A percentile compares a stretch with the other conserved stretches of the same genome.
Evolutionary conservation across 2,329 filamentous ascomycete genomes (phyloP).

Genomic region (Colletotrichum lini): DNA sequence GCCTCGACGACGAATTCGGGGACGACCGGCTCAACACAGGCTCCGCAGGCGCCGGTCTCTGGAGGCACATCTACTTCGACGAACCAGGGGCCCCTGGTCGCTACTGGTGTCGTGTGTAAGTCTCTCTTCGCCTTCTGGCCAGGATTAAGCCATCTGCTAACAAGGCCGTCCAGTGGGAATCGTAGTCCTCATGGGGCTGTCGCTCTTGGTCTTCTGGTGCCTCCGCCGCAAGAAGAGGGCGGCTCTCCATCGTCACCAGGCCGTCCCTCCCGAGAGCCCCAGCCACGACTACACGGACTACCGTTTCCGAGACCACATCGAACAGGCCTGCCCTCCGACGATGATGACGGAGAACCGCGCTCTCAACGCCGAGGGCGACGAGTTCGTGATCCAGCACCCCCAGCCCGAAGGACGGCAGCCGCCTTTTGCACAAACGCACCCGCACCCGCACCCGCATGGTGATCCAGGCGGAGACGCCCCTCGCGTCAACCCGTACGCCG

Average conservation of each 20-base stretch:
- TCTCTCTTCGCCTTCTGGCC: background rate
- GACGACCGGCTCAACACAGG: background rate
- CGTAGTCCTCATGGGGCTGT: constrained; percentile 29
- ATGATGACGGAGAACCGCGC: constrained; percentile 8
- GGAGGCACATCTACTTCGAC: background rate
- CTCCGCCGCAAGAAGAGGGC: constrained; percentile 27
- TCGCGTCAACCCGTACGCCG: constrained; percentile 9
- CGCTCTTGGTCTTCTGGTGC: constrained; percentile 33
- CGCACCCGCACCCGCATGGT: background rate
- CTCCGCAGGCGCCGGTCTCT: background rate
- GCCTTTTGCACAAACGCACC: background rate
- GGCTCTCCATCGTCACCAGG: constrained; percentile 3
- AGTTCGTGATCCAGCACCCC: constrained; percentile 12
- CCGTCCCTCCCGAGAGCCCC: constrained; percentile 17
- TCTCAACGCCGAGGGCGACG: background rate
- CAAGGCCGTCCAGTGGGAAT: constrained; percentile 13
- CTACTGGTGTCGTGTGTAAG: constrained; percentile 32
- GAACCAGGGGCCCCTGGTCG: constrained; percentile 21
- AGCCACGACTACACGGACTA: background rate
- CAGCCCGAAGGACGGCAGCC: background rate
- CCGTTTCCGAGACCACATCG: constrained; percentile 10
- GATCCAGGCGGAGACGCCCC: background rate
- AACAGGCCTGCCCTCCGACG: background rate
- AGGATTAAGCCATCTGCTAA: background rate
- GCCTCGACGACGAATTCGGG: background rate